Evolutionary conservation across 2,329 filamentous ascomycete genomes (phyloP).

Genomic region (Exserohilum rostratum): DNA sequence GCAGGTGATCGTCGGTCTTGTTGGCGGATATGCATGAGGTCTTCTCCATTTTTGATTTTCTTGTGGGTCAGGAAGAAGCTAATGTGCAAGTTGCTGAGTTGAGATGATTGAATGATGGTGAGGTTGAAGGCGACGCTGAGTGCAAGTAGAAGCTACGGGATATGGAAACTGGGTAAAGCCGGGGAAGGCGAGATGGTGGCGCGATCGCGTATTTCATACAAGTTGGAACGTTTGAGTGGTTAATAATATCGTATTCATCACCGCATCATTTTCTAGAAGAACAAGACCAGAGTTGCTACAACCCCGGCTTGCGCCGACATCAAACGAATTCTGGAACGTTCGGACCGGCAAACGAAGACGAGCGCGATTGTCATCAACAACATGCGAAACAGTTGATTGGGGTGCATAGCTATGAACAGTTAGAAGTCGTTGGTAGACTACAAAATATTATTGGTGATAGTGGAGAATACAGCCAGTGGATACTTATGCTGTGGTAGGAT

Average conservation of each 20-base stretch:
- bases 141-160: not conserved
- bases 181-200: not conserved
- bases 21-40: not conserved
- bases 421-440: not conserved
- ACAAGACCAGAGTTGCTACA: slow-evolving; percentile 2
- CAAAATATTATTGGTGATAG: not conserved
- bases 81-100: not conserved
- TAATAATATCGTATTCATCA: not conserved
- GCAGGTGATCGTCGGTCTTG: not conserved
- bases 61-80: not conserved
- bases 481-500: too few relatives aligned
- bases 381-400: not conserved
- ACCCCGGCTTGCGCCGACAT: slow-evolving; percentile 1
- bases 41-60: not conserved
- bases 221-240: not conserved
- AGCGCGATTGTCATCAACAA: not conserved
- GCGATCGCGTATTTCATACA: not conserved
- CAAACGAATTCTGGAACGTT: slow-evolving; percentile 5
- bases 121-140: not conserved
- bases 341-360: not conserved
- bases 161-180: slow-evolving; percentile 1
- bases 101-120: slow-evolving; percentile 1
- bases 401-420: not conserved
- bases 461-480: not conserved
- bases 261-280: slow-evolving; percentile 1